Evolutionary conservation across 768 basidiomycete genomes (phyloP).

Genomic region (Scleroderma bovista): DNA sequence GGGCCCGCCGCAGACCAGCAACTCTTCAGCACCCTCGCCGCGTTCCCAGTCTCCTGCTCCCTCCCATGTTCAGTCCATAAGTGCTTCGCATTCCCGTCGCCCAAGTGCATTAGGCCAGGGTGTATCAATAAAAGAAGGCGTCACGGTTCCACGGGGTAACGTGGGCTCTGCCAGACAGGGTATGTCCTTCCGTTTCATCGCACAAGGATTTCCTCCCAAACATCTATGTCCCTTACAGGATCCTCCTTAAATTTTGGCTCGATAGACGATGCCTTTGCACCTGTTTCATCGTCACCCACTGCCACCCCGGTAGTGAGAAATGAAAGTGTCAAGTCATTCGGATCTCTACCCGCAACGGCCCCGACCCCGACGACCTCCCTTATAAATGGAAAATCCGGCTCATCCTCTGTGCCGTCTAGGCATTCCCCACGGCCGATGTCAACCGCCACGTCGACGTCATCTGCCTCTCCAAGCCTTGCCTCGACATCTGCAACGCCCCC

Average conservation of each 20-base stretch:
- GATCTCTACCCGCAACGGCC: constrained; percentile 55
- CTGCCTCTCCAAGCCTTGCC: constrained; percentile 19
- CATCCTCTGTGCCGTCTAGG: constrained; percentile 35
- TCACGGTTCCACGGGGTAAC: constrained; percentile 61
- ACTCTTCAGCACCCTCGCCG: constrained; percentile 48
- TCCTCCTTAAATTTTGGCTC: constrained; percentile 84
- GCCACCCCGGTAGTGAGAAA: constrained; percentile 57
- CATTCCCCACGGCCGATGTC: constrained; percentile 23
- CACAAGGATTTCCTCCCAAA: neutral
- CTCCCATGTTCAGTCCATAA: constrained; percentile 37
- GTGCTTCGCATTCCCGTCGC: constrained; percentile 67
- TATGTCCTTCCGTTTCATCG: constrained; percentile 25
- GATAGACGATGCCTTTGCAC: constrained; percentile 72
- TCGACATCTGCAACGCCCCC: constrained; percentile 29
- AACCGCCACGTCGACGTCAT: constrained; percentile 18
- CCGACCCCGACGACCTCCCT: constrained; percentile 38
- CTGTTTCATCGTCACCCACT: constrained; percentile 81
- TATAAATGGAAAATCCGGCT: constrained; percentile 56
- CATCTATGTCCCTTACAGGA: constrained; percentile 31
- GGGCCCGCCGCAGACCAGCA: constrained; percentile 69
- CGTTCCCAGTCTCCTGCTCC: constrained; percentile 78
- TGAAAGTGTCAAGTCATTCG: constrained; percentile 77
- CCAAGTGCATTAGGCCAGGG: constrained; percentile 70
- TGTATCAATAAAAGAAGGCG: constrained; percentile 73
- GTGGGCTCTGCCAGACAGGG: constrained; percentile 66